Conservation (phyloP, 2,329 filamentous ascomycete species). For the Aureobasidium sp. region DNA sequence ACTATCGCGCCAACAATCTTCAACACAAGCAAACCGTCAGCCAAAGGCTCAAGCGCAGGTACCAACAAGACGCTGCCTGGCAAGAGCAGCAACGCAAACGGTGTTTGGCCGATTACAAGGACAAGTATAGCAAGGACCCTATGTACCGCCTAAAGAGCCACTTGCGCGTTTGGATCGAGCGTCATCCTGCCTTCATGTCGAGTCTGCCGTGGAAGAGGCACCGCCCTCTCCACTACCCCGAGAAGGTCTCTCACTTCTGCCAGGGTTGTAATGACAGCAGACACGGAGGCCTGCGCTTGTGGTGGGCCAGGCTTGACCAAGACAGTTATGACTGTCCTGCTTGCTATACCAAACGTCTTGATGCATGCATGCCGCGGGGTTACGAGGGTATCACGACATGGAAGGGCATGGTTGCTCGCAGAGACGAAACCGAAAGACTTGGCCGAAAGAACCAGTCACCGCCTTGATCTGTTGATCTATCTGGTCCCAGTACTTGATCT, state of each 20-base stretch:
- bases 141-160: too few species aligned
- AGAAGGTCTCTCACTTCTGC: neutral
- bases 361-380: neutral
- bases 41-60: too few species aligned
- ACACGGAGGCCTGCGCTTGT: neutral
- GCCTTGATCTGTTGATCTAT: neutral
- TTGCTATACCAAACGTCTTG: neutral
- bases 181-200: neutral
- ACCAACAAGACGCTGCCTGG: too few species aligned
- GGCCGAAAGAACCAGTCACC: neutral
- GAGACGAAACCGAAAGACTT: neutral
- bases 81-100: too few species aligned
- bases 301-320: neutral
- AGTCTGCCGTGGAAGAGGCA: neutral
- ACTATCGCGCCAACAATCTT: too few species aligned
- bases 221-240: neutral
- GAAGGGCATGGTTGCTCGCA: neutral
- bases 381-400: neutral
- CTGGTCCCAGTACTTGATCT: neutral
- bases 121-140: too few species aligned
- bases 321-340: neutral
- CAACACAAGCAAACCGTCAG: too few species aligned
- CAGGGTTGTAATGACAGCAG: neutral
- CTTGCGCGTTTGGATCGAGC: neutral
- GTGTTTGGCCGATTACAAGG: too few species aligned